phyloP scores from a whole-genome alignment of 208 protist genomes.

The Trypanosoma rangeli region DNA sequence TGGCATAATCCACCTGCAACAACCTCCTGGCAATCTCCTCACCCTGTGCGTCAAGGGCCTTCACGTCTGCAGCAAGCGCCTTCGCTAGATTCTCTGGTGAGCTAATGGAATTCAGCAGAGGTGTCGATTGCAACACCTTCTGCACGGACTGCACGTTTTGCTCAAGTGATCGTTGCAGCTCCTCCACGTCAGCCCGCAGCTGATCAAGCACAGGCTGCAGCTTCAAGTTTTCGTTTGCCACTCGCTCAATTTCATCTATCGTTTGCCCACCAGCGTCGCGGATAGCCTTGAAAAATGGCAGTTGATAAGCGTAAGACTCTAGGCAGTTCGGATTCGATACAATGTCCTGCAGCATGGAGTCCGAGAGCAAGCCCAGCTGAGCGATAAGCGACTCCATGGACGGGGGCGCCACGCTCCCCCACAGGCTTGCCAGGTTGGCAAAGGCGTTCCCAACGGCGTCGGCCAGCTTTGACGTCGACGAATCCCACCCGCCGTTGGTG shows the following conservation, averaged over 20 bases:
- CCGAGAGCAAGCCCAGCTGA: slow-evolving; percentile 52
- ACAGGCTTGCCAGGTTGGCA: slow-evolving; percentile 54
- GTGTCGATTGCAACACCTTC: slow-evolving; percentile 31
- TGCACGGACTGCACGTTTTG: slow-evolving; percentile 53
- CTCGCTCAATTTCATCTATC: slow-evolving; percentile 56
- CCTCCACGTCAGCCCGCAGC: slow-evolving; percentile 49
- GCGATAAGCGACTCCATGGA: slow-evolving; percentile 44
- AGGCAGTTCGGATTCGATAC: slow-evolving; percentile 74
- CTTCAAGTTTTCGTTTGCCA: slow-evolving; percentile 49
- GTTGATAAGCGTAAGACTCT: slow-evolving; percentile 85
- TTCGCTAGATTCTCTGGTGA: slow-evolving; percentile 63
- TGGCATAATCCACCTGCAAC: slow-evolving; percentile 33
- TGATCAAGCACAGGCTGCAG: slow-evolving; percentile 51
- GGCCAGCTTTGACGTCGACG: slow-evolving; percentile 44
- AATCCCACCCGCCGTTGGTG: slow-evolving; percentile 50
- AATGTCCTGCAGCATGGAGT: slow-evolving; percentile 67
- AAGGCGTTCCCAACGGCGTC: slow-evolving; percentile 78
- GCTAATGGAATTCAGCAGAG: slow-evolving; percentile 52
- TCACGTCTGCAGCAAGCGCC: slow-evolving; percentile 66
- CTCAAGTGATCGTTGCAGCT: slow-evolving; percentile 49
- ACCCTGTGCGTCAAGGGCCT: slow-evolving; percentile 18
- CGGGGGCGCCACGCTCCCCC: slow-evolving; percentile 70
- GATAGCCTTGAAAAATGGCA: slow-evolving; percentile 80
- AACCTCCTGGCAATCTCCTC: slow-evolving; percentile 33
- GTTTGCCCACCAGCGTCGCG: slow-evolving; percentile 57